phyloP scores from a whole-genome alignment of 306 rosid species.

The Boehmeria nivea region DNA sequence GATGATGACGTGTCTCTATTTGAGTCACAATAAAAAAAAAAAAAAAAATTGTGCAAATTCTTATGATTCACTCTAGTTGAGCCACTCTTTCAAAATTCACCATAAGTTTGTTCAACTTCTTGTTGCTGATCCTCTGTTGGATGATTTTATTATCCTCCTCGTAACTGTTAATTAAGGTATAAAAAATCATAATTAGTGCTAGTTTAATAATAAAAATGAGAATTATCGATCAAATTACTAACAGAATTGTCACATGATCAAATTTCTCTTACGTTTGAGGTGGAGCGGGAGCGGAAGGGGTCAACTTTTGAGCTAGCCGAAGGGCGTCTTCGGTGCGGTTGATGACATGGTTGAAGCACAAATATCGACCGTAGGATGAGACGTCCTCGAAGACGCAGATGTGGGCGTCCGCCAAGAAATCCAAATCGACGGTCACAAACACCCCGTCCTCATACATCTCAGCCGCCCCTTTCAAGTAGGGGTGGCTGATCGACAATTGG shows the following conservation, averaged over 20 bases:
- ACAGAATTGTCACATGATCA: too few species aligned
- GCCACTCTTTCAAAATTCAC: conserved; percentile 43
- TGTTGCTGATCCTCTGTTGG: conserved; percentile 71
- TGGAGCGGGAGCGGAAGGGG: conserved; percentile 32
- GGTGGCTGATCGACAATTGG: conserved; percentile 46
- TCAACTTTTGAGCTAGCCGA: conserved; percentile 52
- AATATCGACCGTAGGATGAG: conserved; percentile 85
- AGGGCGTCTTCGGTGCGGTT: conserved; percentile 57
- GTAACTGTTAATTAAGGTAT: conserved; percentile 28
- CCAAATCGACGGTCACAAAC: conserved; percentile 67
- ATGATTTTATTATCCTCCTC: conserved; percentile 40
- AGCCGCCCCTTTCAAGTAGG: conserved; percentile 83
- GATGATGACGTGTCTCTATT: background rate
- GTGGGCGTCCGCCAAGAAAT: conserved; percentile 61
- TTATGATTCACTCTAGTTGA: conserved; percentile 9
- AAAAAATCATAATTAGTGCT: background rate
- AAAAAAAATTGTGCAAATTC: background rate
- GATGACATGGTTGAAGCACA: conserved; percentile 67
- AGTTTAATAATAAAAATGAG: background rate
- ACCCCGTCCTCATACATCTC: conserved; percentile 91
- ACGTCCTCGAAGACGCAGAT: conserved; percentile 55
- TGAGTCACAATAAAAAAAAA: background rate
- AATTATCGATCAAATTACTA: too few species aligned
- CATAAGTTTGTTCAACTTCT: conserved; percentile 77
- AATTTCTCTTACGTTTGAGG: conserved; percentile 63